phyloP scores from a whole-genome alignment of 2,329 filamentous ascomycete species.

The Cercospora sp. region DNA sequence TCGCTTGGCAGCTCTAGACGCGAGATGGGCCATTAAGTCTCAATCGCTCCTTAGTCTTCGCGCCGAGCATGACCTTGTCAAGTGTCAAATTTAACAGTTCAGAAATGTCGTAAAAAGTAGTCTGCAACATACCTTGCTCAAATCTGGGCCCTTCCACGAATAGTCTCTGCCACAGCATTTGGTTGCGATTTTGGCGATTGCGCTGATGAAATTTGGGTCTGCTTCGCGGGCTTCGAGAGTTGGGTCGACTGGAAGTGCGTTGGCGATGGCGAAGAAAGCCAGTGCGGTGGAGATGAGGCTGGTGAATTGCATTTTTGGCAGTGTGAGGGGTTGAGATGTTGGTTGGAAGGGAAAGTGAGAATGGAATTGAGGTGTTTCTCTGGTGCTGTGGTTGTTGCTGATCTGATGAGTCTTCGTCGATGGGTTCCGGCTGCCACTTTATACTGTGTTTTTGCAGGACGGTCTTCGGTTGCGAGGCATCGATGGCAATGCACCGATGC shows the following conservation, averaged over 20 bases:
- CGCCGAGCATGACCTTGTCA: neutral
- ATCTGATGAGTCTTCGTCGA: neutral
- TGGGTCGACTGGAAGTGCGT: neutral
- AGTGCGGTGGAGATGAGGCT: neutral
- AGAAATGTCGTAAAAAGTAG: no score
- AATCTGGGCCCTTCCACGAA: neutral
- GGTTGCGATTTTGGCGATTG: neutral
- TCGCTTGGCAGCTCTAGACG: neutral
- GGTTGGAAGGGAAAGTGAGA: neutral
- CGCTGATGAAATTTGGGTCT: neutral
- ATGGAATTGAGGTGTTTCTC: neutral
- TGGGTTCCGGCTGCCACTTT: no score
- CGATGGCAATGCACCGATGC: neutral
- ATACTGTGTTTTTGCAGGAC: no score
- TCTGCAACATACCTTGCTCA: neutral
- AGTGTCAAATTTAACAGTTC: no score
- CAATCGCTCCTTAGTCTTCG: neutral
- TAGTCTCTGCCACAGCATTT: neutral
- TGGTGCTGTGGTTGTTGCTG: neutral
- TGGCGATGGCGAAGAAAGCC: neutral
- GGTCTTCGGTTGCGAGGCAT: no score
- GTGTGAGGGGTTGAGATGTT: neutral
- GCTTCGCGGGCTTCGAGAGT: neutral
- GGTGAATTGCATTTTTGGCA: neutral
- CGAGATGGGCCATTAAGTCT: neutral